Conservation (phyloP, 2,329 filamentous ascomycete genomes). For the Tolypocladium tropicale region DNA sequence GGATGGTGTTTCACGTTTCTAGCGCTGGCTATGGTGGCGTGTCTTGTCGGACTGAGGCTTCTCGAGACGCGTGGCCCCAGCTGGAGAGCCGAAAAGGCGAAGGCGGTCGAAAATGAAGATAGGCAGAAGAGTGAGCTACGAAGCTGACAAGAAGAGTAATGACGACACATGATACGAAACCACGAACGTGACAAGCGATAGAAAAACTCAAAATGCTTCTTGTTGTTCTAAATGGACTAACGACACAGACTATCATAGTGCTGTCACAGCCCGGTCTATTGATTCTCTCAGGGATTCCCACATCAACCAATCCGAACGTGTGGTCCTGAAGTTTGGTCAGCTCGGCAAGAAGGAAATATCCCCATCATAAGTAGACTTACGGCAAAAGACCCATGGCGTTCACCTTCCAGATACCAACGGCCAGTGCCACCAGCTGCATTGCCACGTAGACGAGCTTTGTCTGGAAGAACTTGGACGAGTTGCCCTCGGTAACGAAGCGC, state of each 20-base stretch:
- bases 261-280: slow-evolving; percentile 54
- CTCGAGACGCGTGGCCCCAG: slow-evolving; percentile 36
- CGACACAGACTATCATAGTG: slow-evolving; percentile 13
- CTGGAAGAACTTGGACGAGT: slow-evolving; percentile 59
- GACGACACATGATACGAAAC: slow-evolving; percentile 3
- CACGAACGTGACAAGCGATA: slow-evolving; percentile 6
- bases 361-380: slow-evolving; percentile 38
- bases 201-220: neutral
- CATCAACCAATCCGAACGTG: slow-evolving; percentile 91
- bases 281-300: slow-evolving; percentile 75
- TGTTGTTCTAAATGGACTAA: neutral
- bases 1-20: slow-evolving; percentile 56
- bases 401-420: slow-evolving; percentile 88
- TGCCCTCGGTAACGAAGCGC: slow-evolving; percentile 77
- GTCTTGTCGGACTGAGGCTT: slow-evolving; percentile 38
- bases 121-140: slow-evolving; percentile 1
- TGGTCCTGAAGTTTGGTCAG: slow-evolving; percentile 51
- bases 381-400: slow-evolving; percentile 93
- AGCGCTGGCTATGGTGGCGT: slow-evolving; percentile 35
- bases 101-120: slow-evolving; percentile 10
- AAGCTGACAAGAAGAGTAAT: neutral
- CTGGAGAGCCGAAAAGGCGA: slow-evolving; percentile 40
- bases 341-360: neutral
- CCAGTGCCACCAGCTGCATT: slow-evolving; percentile 78
- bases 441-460: slow-evolving; percentile 83